phyloP scores from a whole-genome alignment of 1,284 basidiomycete species.

The Sanghuangporus weigelae region DNA sequence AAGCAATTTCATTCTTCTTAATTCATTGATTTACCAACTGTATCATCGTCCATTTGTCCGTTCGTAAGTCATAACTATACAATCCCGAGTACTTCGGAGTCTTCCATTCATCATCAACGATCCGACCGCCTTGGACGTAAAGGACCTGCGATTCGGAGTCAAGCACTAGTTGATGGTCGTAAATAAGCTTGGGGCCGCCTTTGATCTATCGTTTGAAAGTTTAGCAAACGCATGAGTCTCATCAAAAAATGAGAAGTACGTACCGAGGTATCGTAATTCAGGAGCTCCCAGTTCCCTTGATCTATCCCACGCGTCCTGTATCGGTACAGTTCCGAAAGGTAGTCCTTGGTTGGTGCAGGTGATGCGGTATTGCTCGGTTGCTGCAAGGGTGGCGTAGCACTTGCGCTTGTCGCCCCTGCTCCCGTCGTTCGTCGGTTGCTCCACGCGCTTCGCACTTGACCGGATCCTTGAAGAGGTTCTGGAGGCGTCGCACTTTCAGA shows the following conservation, averaged over 20 bases:
- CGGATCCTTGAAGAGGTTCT: background rate
- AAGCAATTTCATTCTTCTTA: background rate
- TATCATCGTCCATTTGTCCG: slow-evolving; percentile 57
- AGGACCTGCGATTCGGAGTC: slow-evolving; percentile 67
- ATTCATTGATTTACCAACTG: slow-evolving; percentile 41
- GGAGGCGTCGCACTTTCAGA: background rate
- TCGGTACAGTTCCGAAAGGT: slow-evolving; percentile 59
- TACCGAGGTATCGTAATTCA: slow-evolving; percentile 61
- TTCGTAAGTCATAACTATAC: slow-evolving; percentile 61
- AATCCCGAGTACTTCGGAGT: slow-evolving; percentile 59
- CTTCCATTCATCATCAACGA: slow-evolving; percentile 60
- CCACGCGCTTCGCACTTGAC: slow-evolving; percentile 10
- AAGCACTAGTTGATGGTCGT: slow-evolving; percentile 79
- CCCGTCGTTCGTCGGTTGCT: slow-evolving; percentile 2
- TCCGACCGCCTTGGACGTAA: slow-evolving; percentile 75
- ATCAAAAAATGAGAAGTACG: slow-evolving; percentile 21
- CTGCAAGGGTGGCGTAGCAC: background rate
- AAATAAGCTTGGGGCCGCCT: slow-evolving; percentile 70
- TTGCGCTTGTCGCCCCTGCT: slow-evolving; percentile 18
- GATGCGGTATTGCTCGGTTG: background rate
- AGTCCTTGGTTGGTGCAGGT: slow-evolving; percentile 1
- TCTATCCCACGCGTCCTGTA: slow-evolving; percentile 60
- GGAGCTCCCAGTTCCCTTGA: slow-evolving; percentile 60
- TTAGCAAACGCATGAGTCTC: background rate
- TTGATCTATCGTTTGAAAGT: slow-evolving; percentile 36